Evolutionary conservation across 2,329 filamentous ascomycete species (phyloP), one percentile per base, ranked within the genome.

Genomic region (Calonectria leucothoes): DNA sequence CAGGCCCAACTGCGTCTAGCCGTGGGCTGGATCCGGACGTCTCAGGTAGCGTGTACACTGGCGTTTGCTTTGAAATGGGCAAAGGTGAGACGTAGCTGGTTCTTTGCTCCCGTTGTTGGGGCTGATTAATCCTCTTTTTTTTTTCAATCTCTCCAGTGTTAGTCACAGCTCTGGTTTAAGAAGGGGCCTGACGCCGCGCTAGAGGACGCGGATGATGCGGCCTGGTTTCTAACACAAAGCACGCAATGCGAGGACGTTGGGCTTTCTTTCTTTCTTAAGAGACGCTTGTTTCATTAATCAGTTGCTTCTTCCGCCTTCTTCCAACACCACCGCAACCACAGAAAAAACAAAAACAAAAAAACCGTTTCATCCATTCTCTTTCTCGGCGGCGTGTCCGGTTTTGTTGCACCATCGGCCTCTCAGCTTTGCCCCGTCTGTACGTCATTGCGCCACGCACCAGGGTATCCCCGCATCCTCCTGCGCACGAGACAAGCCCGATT

Each of bases 401-500:
- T 14, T 27, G 42, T 37, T 57, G 37, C 49, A 52, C 20, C n/a
- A 6, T 66, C 49, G 4, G 35, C 31, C 31, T 63, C 51, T 69
- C 55, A 33, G 25, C 51, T 63, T 55, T 39, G 37, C 55, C 55
- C 27, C 23, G 37, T 10, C 64, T 55, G 57, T 73, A 76, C 74
- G 73, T 76, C 74, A 76, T 76, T 51, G 57, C 59, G n/a, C 49
- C 48, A 49, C 45, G 23, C 31, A 27, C 74, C 65, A 42, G 74
- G 67, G 75, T 70, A 75, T 71, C 74, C 74, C 74, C 71, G 57
- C 61, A 63, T 52, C 17, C 20, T 67, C 39, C 29, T 37, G 69
- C n/a, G 25, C 74, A 76, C 74, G 70, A 73, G 72, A 76, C 74
- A 63, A 57, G 29, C 48, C 65, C 70, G 65, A 71, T 52, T 73